These are phyloP conservation scores for Trichosanthes truncata DNA, from an alignment of 306 rosid genomes.

Conservation along the genomic window DNA sequence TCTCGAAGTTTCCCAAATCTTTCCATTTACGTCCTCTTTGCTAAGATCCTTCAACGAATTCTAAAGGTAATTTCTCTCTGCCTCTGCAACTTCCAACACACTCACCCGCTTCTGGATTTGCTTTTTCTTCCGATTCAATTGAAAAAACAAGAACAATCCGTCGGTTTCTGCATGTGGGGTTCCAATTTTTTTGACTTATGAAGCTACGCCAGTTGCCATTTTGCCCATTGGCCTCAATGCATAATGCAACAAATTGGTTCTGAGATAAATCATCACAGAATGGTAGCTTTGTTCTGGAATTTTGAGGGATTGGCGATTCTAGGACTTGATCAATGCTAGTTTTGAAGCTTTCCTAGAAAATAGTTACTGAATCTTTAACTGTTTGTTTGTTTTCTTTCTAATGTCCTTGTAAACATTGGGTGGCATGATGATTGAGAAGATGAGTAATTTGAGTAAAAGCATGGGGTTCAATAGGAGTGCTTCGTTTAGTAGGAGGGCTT, in stretches of 20 bases:
- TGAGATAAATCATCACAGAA: background rate
- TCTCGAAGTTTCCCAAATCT: background rate
- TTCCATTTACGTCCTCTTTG: background rate
- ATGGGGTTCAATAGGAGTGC: constrained; percentile 25
- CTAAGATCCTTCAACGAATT: background rate
- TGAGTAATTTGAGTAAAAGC: constrained; percentile 36
- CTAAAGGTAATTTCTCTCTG: background rate
- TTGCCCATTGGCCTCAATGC: background rate
- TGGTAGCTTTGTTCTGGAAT: background rate
- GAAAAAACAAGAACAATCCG: background rate
- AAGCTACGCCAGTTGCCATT: background rate
- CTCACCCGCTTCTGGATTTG: background rate
- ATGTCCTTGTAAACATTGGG: background rate
- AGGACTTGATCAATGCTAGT: background rate
- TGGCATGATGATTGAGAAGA: constrained; percentile 22
- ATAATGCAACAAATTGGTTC: background rate
- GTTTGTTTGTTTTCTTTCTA: background rate
- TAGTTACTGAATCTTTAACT: background rate
- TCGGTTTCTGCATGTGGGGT: background rate
- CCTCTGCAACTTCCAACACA: constrained; percentile 2
- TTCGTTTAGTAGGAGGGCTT: constrained; percentile 34
- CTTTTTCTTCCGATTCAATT: background rate
- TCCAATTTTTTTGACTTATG: background rate
- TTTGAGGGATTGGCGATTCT: background rate
- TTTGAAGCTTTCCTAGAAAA: constrained; percentile 1